Evolutionary conservation across 768 basidiomycete genomes (phyloP).

Genomic region (Scleroderma citrinum): DNA sequence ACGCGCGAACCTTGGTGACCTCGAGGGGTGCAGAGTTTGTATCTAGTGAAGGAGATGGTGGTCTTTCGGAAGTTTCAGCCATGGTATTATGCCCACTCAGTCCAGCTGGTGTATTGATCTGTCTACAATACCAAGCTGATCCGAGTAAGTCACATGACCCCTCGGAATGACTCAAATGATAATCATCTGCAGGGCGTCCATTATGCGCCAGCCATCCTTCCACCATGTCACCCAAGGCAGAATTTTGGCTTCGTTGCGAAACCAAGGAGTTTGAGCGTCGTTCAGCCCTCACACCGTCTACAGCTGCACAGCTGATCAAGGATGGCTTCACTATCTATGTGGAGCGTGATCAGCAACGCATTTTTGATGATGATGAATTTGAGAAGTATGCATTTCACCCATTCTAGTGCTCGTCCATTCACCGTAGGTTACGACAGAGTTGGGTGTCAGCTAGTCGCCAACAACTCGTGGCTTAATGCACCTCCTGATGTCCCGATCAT

Average conservation of each 20-base stretch:
- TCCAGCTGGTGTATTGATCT: too few relatives aligned
- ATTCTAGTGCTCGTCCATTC: constrained; percentile 4
- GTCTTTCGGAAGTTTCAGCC: constrained; percentile 2
- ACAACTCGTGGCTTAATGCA: constrained; percentile 86
- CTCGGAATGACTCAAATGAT: not conserved
- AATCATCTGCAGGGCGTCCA: too few relatives aligned
- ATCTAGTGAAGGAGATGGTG: not conserved
- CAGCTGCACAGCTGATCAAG: constrained; percentile 81
- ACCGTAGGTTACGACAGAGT: constrained; percentile 49
- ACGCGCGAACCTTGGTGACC: not conserved
- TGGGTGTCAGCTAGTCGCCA: constrained; percentile 81
- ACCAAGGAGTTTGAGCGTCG: constrained; percentile 93
- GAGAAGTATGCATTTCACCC: constrained; percentile 60
- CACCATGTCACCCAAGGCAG: not conserved
- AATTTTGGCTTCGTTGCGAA: constrained; percentile 93
- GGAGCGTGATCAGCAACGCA: constrained; percentile 90
- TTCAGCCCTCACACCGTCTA: constrained; percentile 88
- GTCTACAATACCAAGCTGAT: too few relatives aligned
- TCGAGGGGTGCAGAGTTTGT: not conserved
- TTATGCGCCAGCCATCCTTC: too few relatives aligned
- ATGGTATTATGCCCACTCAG: constrained; percentile 2
- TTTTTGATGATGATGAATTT: constrained; percentile 91
- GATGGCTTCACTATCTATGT: constrained; percentile 87
- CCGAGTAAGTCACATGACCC: not conserved
- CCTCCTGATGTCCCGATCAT: constrained; percentile 75